Evolutionary conservation across 2,329 filamentous ascomycete genomes (phyloP), one percentile per base, ranked within the genome.

Genomic region (Pestalotiopsis sp.): DNA sequence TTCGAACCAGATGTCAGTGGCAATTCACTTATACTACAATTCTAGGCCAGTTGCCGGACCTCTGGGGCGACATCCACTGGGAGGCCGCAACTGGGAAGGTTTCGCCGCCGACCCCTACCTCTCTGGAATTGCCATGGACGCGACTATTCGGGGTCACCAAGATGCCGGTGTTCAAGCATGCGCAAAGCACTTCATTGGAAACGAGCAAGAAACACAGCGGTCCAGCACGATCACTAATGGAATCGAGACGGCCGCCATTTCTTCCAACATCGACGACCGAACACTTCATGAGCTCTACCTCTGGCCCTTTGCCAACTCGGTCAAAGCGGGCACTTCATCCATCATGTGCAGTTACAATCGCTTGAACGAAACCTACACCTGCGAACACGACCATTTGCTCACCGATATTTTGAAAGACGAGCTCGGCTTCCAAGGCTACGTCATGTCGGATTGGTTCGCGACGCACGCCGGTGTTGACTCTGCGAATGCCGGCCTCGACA

Each of bases 191-290:
- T 90, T 83, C 59, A 78, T 92, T 20, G 84, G 82, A 49, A 92
- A 93, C 70, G 91, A 93, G 76, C 91, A 93, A 75, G 91, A 93
- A 74, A 88, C 77, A 14, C 74, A 73, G 88, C 91, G 79, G 88
- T 38, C 31, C 20, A 62, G 11, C 17, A 83, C 86, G 87, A 86
- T 72, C 31, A 65, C 62, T 83, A 89, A 88, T 69, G 87, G 89
- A 74, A 88, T 91, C 76, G 49, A 66, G 27, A 83, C 84, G 12
- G 87, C 90, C 72, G 70, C 79, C 2, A 41, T 78, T 23, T 82
- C 80, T 68, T 80, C 80, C 13, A 85, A 86, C 67, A 81, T 86
- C 27, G 85, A 86, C 59, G 87, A 88, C 71, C 79, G 84, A 3
- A 85, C 86, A 2, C 78, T 88, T 70, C 86, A 88, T 71, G 87